phyloP scores from a whole-genome alignment of 2,329 filamentous ascomycete species.

The Hortaea werneckii region DNA sequence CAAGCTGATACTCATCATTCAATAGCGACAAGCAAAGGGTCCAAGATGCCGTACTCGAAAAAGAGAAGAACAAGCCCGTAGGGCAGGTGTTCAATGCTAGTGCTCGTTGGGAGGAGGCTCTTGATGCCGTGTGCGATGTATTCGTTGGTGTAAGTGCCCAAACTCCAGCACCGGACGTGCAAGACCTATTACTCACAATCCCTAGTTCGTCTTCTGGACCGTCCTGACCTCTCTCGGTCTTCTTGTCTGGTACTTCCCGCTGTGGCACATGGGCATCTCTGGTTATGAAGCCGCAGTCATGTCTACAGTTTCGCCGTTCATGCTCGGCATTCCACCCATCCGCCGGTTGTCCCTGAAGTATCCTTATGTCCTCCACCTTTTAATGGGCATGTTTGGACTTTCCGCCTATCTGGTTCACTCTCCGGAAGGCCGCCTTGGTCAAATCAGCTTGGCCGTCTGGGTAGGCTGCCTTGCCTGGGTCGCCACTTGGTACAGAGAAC shows the following conservation, averaged over 20 bases:
- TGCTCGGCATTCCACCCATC: constrained; percentile 62
- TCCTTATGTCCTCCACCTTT: constrained; percentile 56
- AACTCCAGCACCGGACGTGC: constrained; percentile 1
- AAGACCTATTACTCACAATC: background rate
- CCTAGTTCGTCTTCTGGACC: constrained; percentile 87
- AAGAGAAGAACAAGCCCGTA: constrained; percentile 60
- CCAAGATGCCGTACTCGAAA: constrained; percentile 21
- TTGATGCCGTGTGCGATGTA: constrained; percentile 78
- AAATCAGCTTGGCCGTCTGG: constrained; percentile 68
- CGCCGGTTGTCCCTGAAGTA: constrained; percentile 57
- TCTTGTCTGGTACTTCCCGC: constrained; percentile 91
- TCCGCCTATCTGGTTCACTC: constrained; percentile 65
- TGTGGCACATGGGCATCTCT: constrained; percentile 99
- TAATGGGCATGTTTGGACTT: constrained; percentile 69
- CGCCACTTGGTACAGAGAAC: constrained; percentile 69
- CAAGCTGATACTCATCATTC: constrained; percentile 4
- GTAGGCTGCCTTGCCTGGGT: constrained; percentile 78
- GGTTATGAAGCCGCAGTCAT: constrained; percentile 89
- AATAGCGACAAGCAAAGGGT: constrained; percentile 21
- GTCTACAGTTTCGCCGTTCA: constrained; percentile 67
- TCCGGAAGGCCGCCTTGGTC: constrained; percentile 67
- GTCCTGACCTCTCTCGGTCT: constrained; percentile 82
- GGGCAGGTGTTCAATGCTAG: constrained; percentile 58
- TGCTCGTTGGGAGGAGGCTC: constrained; percentile 62
- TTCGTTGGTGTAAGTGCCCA: constrained; percentile 68